These are phyloP conservation scores for Solanum verrucosum DNA, from an alignment of 257 asterid species.

Conservation along the genomic window DNA sequence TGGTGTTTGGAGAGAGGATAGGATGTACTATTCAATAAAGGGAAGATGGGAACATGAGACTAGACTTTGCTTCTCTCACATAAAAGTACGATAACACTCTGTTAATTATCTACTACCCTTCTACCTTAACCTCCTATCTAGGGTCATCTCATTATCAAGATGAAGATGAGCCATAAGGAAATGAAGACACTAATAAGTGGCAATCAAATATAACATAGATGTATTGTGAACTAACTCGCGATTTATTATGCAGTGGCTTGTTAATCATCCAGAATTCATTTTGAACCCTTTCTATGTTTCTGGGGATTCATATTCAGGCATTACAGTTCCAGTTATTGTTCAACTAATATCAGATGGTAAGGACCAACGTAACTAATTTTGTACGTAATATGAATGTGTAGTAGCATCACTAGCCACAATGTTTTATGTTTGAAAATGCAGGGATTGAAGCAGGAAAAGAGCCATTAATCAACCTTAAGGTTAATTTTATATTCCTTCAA, in stretches of 20 bases:
- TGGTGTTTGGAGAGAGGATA: neutral
- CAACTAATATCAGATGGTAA: conserved; percentile 19
- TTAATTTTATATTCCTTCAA: neutral
- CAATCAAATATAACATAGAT: neutral
- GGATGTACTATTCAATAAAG: neutral
- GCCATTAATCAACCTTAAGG: conserved; percentile 30
- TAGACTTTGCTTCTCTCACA: neutral
- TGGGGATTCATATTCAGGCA: conserved; percentile 38
- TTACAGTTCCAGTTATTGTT: conserved; percentile 18
- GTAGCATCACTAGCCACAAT: neutral
- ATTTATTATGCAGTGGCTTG: conserved; percentile 27
- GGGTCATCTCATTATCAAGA: neutral
- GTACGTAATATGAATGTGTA: neutral
- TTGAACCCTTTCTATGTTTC: conserved; percentile 17
- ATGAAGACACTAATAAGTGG: too few relatives aligned
- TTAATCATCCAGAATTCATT: conserved; percentile 15
- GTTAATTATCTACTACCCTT: too few relatives aligned
- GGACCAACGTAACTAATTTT: neutral
- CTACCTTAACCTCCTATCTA: neutral
- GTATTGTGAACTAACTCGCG: neutral
- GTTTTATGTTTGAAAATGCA: neutral
- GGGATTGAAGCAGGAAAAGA: conserved; percentile 28
- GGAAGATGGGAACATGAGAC: neutral
- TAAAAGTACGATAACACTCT: neutral
- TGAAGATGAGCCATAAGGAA: neutral